Conservation (phyloP, 345 rosid species). For the Pistacia integerrima region DNA sequence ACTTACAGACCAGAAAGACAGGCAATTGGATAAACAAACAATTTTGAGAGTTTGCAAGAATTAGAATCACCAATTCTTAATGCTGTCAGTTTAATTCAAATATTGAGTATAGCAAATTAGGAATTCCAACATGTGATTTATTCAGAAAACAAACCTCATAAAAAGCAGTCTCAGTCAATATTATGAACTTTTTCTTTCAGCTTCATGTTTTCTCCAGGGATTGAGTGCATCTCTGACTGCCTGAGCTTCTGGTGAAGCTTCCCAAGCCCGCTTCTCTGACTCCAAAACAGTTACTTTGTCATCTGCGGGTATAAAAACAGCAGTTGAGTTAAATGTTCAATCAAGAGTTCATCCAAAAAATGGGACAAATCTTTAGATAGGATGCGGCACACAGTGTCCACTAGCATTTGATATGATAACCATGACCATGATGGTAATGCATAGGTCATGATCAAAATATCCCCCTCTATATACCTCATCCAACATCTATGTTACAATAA, state of each 20-base stretch:
- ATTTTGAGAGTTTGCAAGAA: background rate
- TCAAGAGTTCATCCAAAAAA: slow-evolving; percentile 7
- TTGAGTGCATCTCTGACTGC: slow-evolving; percentile 77
- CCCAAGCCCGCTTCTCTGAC: slow-evolving; percentile 84
- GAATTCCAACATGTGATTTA: background rate
- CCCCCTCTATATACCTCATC: background rate
- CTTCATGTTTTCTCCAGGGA: slow-evolving; percentile 81
- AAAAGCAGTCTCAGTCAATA: background rate
- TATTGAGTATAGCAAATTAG: background rate
- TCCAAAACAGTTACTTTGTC: slow-evolving; percentile 85
- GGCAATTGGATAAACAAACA: background rate
- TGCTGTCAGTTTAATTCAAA: background rate
- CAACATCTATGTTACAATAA: background rate
- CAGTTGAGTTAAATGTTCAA: slow-evolving; percentile 7
- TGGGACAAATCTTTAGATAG: background rate
- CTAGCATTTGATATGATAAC: background rate
- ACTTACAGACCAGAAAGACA: background rate
- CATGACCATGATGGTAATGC: background rate
- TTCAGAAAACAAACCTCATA: slow-evolving; percentile 9
- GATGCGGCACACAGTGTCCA: background rate
- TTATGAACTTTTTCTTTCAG: slow-evolving; percentile 41
- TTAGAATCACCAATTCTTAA: background rate
- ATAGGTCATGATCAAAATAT: background rate
- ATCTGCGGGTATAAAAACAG: slow-evolving; percentile 41
- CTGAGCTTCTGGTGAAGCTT: slow-evolving; percentile 71